Evolutionary conservation across 106 monocot species (phyloP).

Genomic region (Alisma plantagoaquatica): DNA sequence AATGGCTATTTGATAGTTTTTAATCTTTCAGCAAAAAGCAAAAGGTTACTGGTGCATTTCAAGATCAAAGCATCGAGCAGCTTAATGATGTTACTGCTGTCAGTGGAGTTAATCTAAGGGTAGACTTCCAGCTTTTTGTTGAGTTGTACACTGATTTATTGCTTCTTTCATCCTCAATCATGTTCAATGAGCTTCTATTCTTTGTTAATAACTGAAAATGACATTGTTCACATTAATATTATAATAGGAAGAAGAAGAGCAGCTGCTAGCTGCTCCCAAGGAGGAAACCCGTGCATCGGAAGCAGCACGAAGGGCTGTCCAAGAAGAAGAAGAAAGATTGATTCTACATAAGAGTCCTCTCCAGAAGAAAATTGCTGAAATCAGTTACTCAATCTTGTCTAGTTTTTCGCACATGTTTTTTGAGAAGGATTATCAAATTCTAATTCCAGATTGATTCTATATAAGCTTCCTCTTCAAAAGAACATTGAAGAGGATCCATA

Average conservation of each 20-base stretch:
- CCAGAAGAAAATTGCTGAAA: slow-evolving; percentile 65
- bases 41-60: slow-evolving; percentile 60
- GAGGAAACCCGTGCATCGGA: slow-evolving; percentile 81
- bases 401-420: too few relatives aligned
- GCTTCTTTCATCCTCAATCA: too few relatives aligned
- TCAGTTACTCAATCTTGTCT: too few relatives aligned
- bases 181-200: too few relatives aligned
- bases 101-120: slow-evolving; percentile 89
- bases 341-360: slow-evolving; percentile 71
- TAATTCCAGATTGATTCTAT: too few relatives aligned
- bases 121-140: slow-evolving; percentile 19
- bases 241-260: slow-evolving; percentile 95
- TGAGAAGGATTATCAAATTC: too few relatives aligned
- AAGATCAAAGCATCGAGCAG: slow-evolving; percentile 87
- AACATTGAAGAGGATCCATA: too few relatives aligned
- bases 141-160: too few relatives aligned
- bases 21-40: slow-evolving; percentile 97
- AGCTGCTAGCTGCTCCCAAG: slow-evolving; percentile 61
- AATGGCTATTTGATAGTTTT: too few relatives aligned
- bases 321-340: slow-evolving; percentile 88
- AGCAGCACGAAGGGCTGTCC: slow-evolving; percentile 62
- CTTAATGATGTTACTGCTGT: slow-evolving; percentile 98
- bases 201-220: too few relatives aligned
- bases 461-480: too few relatives aligned
- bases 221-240: too few relatives aligned